These are phyloP conservation scores for Eleusine indica DNA, from an alignment of 176 grass and related monocot species.

Conservation along the genomic window DNA sequence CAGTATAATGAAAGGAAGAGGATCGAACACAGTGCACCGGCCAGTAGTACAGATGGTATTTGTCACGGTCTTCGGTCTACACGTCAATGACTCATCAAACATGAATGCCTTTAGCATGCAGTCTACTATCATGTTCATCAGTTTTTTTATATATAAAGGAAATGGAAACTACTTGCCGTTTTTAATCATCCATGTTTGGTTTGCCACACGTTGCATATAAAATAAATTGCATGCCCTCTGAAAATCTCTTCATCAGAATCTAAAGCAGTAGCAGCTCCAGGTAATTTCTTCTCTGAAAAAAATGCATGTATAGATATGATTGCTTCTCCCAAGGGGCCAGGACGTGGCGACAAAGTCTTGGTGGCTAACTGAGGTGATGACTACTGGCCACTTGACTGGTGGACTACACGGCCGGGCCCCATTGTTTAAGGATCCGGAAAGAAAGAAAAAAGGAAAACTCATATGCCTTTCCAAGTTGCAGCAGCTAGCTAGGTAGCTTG, in stretches of 20 bases:
- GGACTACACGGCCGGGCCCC: conserved; percentile 1
- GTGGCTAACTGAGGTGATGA: neutral
- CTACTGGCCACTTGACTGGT: conserved; percentile 19
- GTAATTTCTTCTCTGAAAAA: too few relatives aligned
- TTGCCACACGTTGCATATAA: too few relatives aligned
- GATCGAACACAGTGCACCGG: neutral
- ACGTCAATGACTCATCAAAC: neutral
- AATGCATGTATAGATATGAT: too few relatives aligned
- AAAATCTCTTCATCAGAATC: too few relatives aligned
- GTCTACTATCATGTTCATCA: too few relatives aligned
- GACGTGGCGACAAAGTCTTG: neutral
- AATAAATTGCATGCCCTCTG: too few relatives aligned
- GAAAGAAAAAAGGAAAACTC: neutral
- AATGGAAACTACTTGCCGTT: too few relatives aligned
- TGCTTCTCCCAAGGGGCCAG: too few relatives aligned
- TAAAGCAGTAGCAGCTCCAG: too few relatives aligned
- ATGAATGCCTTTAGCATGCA: too few relatives aligned
- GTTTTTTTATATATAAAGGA: too few relatives aligned
- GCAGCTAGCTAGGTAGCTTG: conserved; percentile 7
- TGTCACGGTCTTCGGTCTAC: neutral
- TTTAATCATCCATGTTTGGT: too few relatives aligned
- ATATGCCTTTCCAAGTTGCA: conserved; percentile 29
- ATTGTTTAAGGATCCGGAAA: conserved; percentile 40
- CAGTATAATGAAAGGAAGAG: neutral
- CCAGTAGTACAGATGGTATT: neutral